These are phyloP conservation scores for Tephrocybe sp. DNA, from an alignment of 768 basidiomycete species.

Conservation along the genomic window DNA sequence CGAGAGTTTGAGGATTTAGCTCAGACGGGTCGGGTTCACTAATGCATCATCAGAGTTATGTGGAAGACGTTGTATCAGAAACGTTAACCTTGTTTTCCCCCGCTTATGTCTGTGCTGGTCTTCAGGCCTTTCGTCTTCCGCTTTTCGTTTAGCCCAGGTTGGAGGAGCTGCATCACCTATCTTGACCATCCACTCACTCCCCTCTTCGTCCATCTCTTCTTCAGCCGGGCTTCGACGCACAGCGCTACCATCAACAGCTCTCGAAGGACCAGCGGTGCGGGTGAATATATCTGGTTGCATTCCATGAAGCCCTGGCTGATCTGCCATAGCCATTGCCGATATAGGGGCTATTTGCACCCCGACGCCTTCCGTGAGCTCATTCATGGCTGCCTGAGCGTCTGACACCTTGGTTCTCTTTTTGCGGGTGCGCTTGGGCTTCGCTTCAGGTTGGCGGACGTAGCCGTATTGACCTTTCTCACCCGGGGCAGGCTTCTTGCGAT, in stretches of 20 bases:
- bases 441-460: slow-evolving; percentile 73
- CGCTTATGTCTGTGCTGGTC: slow-evolving; percentile 41
- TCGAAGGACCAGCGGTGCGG: slow-evolving; percentile 20
- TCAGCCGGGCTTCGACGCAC: slow-evolving; percentile 48
- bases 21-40: slow-evolving; percentile 18
- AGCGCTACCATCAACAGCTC: slow-evolving; percentile 28
- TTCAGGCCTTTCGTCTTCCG: slow-evolving; percentile 34
- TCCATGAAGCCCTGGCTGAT: neutral
- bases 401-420: slow-evolving; percentile 42
- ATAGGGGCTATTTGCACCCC: slow-evolving; percentile 18
- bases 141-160: slow-evolving; percentile 62
- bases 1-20: slow-evolving; percentile 31
- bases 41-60: slow-evolving; percentile 3
- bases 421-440: slow-evolving; percentile 56
- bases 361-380: slow-evolving; percentile 19
- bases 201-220: slow-evolving; percentile 67
- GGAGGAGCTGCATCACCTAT: slow-evolving; percentile 65
- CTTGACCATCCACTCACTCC: slow-evolving; percentile 64
- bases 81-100: slow-evolving; percentile 34
- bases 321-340: slow-evolving; percentile 9
- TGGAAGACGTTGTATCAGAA: neutral
- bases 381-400: slow-evolving; percentile 23
- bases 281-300: slow-evolving; percentile 17
- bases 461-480: slow-evolving; percentile 84
- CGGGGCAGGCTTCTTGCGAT: slow-evolving; percentile 60